These are phyloP conservation scores for Fusarium pseudoanthophilum DNA, from an alignment of 2,329 filamentous ascomycete genomes.

Conservation along the genomic window DNA sequence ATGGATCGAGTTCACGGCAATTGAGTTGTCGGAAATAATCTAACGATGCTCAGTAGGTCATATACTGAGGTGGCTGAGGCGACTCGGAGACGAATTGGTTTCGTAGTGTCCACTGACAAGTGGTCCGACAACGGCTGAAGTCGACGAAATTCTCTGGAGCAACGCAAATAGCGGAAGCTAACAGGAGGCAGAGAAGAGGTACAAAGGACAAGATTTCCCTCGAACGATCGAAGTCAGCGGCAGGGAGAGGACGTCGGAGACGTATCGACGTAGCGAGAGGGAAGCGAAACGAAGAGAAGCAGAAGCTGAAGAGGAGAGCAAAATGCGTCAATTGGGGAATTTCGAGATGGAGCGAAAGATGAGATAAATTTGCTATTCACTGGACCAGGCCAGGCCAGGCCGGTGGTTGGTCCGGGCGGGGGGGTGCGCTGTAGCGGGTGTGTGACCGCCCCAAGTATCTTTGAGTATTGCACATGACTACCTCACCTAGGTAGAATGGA, in stretches of 20 bases:
- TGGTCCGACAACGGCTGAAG: constrained; percentile 36
- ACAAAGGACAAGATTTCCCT: constrained; percentile 18
- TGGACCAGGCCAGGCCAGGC: constrained; percentile 40
- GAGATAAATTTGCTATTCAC: constrained; percentile 45
- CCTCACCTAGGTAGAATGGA: neutral
- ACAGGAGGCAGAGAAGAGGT: constrained; percentile 15
- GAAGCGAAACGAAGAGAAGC: constrained; percentile 19
- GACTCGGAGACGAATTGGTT: constrained; percentile 8
- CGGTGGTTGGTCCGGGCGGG: constrained; percentile 45
- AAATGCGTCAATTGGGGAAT: constrained; percentile 46
- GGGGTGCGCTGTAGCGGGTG: constrained; percentile 20
- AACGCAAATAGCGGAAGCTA: constrained; percentile 21
- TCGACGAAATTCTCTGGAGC: constrained; percentile 22
- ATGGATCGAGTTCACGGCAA: constrained; percentile 28
- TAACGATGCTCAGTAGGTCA: constrained; percentile 24
- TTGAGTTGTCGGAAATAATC: constrained; percentile 23
- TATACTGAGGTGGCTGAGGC: constrained; percentile 6
- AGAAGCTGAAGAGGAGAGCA: constrained; percentile 26
- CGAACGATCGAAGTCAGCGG: constrained; percentile 26
- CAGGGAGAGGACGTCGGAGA: constrained; percentile 24
- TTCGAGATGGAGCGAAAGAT: constrained; percentile 43
- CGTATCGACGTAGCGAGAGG: constrained; percentile 21
- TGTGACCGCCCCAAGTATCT: constrained; percentile 8
- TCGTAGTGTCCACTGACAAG: constrained; percentile 21
- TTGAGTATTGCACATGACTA: constrained; percentile 1